Percentiles rank a stretch among this genome's conserved stretches.
Conservation (phyloP, 768 basidiomycete species). For the Agaricus blazei region DNA sequence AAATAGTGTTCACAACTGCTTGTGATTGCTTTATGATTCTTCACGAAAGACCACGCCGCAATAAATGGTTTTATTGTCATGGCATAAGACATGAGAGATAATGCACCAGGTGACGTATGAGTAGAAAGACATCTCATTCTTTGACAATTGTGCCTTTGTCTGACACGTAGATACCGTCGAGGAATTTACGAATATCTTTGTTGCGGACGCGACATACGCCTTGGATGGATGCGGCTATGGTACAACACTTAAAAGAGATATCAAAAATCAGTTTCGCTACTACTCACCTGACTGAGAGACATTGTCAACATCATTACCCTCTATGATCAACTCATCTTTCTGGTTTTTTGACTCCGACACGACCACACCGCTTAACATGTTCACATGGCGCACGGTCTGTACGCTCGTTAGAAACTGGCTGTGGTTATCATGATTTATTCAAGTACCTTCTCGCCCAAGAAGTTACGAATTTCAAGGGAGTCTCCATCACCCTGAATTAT, state of each 20-base stretch:
- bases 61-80: slow-evolving; percentile 7
- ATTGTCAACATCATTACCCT: slow-evolving; percentile 94
- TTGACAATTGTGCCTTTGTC: slow-evolving; percentile 62
- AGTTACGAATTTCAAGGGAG: slow-evolving; percentile 88
- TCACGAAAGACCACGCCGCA: not conserved
- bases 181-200: slow-evolving; percentile 99
- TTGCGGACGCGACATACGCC: slow-evolving; percentile 95
- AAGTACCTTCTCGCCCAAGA: slow-evolving; percentile 87
- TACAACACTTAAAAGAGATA: not conserved
- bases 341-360: slow-evolving; percentile 83
- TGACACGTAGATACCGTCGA: slow-evolving; percentile 91
- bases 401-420: not conserved
- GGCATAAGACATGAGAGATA: slow-evolving; percentile 2
- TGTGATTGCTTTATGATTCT: not conserved
- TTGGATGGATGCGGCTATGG: slow-evolving; percentile 88
- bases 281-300: slow-evolving; percentile 90
- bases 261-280: no score
- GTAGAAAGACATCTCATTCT: slow-evolving; percentile 21
- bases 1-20: not conserved
- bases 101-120: slow-evolving; percentile 5
- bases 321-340: slow-evolving; percentile 91
- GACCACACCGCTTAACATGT: slow-evolving; percentile 86
- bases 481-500: slow-evolving; percentile 78
- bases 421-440: not conserved
- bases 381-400: slow-evolving; percentile 86